Percentiles rank a stretch among this genome's conserved stretches.
Evolutionary conservation across 202 grass and related monocot genomes (phyloP).

Genomic region (Setaria italica): DNA sequence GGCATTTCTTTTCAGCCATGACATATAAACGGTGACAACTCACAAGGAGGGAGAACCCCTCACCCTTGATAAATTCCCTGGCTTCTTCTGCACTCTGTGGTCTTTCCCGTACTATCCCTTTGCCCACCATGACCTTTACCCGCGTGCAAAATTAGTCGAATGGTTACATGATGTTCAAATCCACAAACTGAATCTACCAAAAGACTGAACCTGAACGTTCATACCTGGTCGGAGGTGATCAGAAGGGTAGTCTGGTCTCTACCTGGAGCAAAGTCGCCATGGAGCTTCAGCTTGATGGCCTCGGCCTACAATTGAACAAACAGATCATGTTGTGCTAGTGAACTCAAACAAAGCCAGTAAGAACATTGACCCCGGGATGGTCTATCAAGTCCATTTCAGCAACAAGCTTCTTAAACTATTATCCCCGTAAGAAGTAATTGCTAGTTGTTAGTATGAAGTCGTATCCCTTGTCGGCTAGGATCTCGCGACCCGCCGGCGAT

Average conservation of each 20-base stretch:
- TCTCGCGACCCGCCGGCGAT: slow-evolving; percentile 63
- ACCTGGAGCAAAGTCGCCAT: not conserved
- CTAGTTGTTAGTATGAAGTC: not conserved
- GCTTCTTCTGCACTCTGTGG: slow-evolving; percentile 59
- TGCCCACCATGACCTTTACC: slow-evolving; percentile 62
- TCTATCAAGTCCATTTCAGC: too few species aligned
- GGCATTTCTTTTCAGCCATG: not conserved
- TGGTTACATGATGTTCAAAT: not conserved
- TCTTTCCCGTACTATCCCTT: slow-evolving; percentile 56
- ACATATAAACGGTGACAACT: not conserved
- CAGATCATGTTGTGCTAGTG: not conserved
- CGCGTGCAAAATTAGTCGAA: not conserved
- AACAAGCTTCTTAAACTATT: too few species aligned
- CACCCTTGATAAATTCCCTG: slow-evolving; percentile 69
- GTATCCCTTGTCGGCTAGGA: slow-evolving; percentile 68
- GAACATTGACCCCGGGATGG: not conserved
- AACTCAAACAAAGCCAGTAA: not conserved
- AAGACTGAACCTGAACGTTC: not conserved
- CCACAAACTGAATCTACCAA: not conserved
- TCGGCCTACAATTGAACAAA: slow-evolving; percentile 52
- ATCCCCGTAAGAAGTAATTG: not conserved
- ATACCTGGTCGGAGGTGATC: slow-evolving; percentile 72
- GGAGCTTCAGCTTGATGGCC: slow-evolving; percentile 55
- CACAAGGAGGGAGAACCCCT: not conserved
- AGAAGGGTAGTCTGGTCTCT: slow-evolving; percentile 42